A percentile compares a stretch with the other conserved stretches of the same genome.
Conservation (phyloP, 2,329 filamentous ascomycete species). For the Colletotrichum coccodes region DNA sequence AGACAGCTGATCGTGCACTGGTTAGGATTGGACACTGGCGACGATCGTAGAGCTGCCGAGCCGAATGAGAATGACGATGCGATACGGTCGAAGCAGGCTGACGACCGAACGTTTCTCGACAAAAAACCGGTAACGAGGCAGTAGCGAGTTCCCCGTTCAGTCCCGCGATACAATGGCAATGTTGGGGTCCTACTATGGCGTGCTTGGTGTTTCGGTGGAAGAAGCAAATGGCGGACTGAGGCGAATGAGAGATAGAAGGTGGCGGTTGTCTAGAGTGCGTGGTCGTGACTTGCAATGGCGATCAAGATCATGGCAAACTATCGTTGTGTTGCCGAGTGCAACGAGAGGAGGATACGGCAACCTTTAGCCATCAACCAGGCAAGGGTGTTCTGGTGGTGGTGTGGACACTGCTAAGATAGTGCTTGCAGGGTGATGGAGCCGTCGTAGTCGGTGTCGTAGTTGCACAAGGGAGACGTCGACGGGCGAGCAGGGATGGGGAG, state of each 20-base stretch:
- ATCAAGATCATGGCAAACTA: slow-evolving; percentile 1
- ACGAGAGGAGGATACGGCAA: slow-evolving; percentile 6
- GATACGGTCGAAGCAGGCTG: background rate
- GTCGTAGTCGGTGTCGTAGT: slow-evolving; percentile 7
- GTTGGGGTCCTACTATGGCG: background rate
- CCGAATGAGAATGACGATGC: background rate
- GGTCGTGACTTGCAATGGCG: background rate
- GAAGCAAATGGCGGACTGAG: background rate
- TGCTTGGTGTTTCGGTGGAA: background rate
- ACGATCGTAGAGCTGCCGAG: background rate
- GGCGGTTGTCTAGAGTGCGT: background rate
- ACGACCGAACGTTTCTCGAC: background rate
- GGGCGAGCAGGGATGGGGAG: slow-evolving; percentile 13
- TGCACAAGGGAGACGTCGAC: slow-evolving; percentile 2
- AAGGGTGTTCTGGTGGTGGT: slow-evolving; percentile 29
- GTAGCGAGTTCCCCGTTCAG: background rate
- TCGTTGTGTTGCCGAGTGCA: slow-evolving; percentile 13
- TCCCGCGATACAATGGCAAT: background rate
- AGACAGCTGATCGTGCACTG: background rate
- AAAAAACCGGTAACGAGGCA: slow-evolving; percentile 9
- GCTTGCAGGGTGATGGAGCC: slow-evolving; percentile 16
- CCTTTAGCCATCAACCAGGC: background rate
- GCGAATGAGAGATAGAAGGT: background rate
- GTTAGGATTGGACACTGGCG: background rate
- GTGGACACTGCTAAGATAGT: slow-evolving; percentile 20